phyloP scores from a whole-genome alignment of 2,329 filamentous ascomycete species.

The Dothideomycetidae sp. region DNA sequence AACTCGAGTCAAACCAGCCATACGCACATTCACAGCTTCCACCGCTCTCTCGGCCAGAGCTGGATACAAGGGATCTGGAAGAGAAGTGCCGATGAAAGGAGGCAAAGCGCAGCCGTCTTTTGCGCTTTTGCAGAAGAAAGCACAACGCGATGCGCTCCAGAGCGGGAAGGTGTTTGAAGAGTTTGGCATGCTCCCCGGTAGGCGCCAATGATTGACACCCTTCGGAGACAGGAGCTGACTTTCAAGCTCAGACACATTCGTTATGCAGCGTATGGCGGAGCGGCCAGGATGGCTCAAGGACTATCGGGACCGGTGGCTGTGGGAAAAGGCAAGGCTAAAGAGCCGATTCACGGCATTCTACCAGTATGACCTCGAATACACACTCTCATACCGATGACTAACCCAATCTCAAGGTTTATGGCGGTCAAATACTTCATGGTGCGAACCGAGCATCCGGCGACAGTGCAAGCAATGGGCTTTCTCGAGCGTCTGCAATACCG shows the following conservation, averaged over 20 bases:
- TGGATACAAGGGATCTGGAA: background rate
- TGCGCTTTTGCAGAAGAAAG: slow-evolving; percentile 1
- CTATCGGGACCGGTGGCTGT: slow-evolving; percentile 8
- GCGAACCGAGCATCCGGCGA: slow-evolving; percentile 2
- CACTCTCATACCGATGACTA: no score
- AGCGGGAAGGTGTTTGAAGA: slow-evolving; percentile 23
- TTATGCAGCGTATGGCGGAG: slow-evolving; percentile 18
- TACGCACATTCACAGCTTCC: background rate
- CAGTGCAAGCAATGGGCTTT: slow-evolving; percentile 22
- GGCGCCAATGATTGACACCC: slow-evolving; percentile 24
- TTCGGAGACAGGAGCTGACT: background rate
- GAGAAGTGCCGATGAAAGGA: background rate
- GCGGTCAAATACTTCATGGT: slow-evolving; percentile 4
- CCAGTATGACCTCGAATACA: no score
- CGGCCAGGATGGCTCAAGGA: slow-evolving; percentile 14
- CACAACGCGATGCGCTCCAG: slow-evolving; percentile 2
- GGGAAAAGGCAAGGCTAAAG: slow-evolving; percentile 9
- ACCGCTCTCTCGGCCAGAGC: slow-evolving; percentile 3
- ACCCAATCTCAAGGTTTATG: background rate
- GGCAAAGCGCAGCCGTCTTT: slow-evolving; percentile 3
- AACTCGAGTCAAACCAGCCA: background rate
- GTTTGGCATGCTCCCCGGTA: slow-evolving; percentile 32
- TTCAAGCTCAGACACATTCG: slow-evolving; percentile 15
- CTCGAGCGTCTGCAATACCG: slow-evolving; percentile 5
- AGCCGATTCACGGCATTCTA: slow-evolving; percentile 3